Base-by-base conservation (phyloP, 768 basidiomycete species). In the Boletellus ananas region DNA sequence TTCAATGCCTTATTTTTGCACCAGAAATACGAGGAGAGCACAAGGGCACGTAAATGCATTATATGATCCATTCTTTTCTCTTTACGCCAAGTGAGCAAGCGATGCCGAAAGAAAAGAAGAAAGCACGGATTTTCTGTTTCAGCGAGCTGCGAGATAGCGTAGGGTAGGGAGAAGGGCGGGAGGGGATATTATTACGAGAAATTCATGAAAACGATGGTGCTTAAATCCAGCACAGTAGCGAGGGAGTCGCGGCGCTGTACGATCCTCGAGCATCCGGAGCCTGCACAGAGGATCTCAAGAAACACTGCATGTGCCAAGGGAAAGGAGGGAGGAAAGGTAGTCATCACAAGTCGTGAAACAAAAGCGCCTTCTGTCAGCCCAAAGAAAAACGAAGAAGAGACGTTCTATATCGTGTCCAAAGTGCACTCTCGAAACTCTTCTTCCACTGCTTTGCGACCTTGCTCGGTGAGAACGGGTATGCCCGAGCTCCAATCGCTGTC, bases 381-480 rank as follows among this genome's bases (percentile, higher is more conserved):
- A 40, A 34, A 11, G 11, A 11, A 7, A 10, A 29, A 9, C 4
- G 3, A 29, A 11, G 11, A 29, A 10, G 10, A 29, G 7, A 23
- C 43, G 21, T 50, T 58, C 54, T 62, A 58, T 49, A 29, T 39
- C 39, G 52, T 40, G 18, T 57, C 65, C 3, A 40, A 34, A 31
- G 34, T 6, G 12, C 46, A 43, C 40, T 67, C 66, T 18, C 31
- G 48, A 8, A 88, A 60, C 62, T 94, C 90, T 52, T 87, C 85
- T 64, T 90, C 79, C 13, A 96, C 70, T 2, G 87, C 90, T 57
- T 77, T 73, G 48, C 70, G 66, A 6, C 94, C 94, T 37, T 77
- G 85, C 1, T 70, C 74, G 0, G 89, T 90, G 17, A 97, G 74
- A 16, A 54, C 62, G 2, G 92, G 81, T 49, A 79, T 75, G 12